Evolutionary conservation across 2,329 filamentous ascomycete species (phyloP).

Genomic region (Colletotrichum gloeosporioides): DNA sequence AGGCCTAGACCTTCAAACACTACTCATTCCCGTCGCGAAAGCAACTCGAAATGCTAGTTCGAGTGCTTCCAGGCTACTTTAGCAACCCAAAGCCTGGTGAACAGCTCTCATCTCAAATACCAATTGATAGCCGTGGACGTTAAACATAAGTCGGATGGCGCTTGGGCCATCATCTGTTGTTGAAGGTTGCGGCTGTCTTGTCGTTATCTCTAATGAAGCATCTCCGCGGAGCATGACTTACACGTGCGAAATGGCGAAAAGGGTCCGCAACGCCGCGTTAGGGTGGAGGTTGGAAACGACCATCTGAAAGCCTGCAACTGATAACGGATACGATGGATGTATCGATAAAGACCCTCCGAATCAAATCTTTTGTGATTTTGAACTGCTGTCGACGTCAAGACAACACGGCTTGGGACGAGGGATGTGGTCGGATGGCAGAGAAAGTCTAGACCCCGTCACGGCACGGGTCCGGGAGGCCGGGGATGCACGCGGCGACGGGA

Average conservation of each 20-base stretch:
- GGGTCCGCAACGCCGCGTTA: constrained; percentile 11
- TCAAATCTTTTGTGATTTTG: background rate
- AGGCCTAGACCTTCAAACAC: background rate
- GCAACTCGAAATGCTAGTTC: background rate
- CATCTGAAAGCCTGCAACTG: constrained; percentile 12
- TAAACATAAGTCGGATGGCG: background rate
- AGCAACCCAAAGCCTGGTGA: background rate
- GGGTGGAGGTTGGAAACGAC: constrained; percentile 18
- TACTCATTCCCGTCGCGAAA: rapidly evolving
- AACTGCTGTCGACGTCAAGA: background rate
- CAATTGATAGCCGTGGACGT: background rate
- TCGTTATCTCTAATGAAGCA: constrained; percentile 18
- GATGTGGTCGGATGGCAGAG: background rate
- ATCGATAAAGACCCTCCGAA: background rate
- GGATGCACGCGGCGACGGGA: constrained; percentile 15
- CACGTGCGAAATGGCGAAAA: constrained; percentile 7
- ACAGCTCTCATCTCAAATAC: background rate
- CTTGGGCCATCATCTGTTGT: background rate
- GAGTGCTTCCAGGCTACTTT: background rate
- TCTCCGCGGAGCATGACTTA: constrained; percentile 17
- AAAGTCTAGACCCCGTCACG: constrained; percentile 2
- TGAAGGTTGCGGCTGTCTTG: constrained; percentile 1
- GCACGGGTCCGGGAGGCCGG: background rate
- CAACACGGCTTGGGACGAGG: background rate
- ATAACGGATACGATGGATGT: background rate